phyloP scores from a whole-genome alignment of 805 yeast species.

The Lachancea waltii region DNA sequence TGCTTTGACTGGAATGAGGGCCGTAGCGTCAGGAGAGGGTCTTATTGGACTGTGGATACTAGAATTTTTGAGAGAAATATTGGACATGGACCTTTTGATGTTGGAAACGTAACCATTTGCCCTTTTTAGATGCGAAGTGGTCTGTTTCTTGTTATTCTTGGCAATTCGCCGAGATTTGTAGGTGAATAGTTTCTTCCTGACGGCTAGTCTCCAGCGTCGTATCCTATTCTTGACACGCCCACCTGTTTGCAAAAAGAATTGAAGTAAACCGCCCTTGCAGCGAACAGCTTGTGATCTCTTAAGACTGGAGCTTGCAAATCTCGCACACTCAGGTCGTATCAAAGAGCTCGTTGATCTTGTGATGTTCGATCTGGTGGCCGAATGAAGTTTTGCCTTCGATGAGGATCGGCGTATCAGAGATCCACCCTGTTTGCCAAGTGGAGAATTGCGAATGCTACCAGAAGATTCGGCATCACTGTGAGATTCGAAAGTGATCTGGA shows the following conservation, averaged over 20 bases:
- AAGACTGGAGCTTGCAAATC: slow-evolving; percentile 19
- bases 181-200: slow-evolving; percentile 21
- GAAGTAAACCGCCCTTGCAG: slow-evolving; percentile 35
- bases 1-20: not conserved
- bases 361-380: not conserved
- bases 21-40: not conserved
- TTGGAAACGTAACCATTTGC: slow-evolving; percentile 28
- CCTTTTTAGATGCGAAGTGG: slow-evolving; percentile 26
- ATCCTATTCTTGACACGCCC: slow-evolving; percentile 21
- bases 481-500: slow-evolving; percentile 10
- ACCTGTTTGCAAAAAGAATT: slow-evolving; percentile 27
- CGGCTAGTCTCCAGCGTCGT: slow-evolving; percentile 25
- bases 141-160: slow-evolving; percentile 14
- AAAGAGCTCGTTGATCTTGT: not conserved
- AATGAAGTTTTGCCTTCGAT: too few species aligned
- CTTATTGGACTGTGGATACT: not conserved
- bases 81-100: slow-evolving; percentile 20
- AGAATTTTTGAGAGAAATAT: not conserved
- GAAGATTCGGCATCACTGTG: not conserved
- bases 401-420: too few species aligned
- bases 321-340: not conserved
- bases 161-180: slow-evolving; percentile 8
- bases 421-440: too few species aligned
- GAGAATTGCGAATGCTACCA: not conserved
- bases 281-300: slow-evolving; percentile 34